Evolutionary conservation across 2,329 filamentous ascomycete genomes (phyloP), one percentile per base, ranked within the genome.

Genomic region (Aspergillus fructus): DNA sequence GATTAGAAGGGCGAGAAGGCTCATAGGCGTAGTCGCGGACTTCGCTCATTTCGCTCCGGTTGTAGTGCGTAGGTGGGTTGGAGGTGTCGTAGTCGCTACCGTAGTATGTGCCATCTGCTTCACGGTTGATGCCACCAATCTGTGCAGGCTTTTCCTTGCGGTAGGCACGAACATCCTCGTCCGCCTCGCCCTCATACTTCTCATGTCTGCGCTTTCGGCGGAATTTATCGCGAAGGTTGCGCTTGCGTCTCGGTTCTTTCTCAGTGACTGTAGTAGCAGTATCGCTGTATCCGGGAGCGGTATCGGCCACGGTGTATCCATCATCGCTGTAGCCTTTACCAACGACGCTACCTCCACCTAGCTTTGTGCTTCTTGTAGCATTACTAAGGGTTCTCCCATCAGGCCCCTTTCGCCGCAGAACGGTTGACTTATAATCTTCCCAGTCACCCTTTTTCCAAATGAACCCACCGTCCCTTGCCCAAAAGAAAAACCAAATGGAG

Each of bases 391-490:
- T 87, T 45, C 89, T 93, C 41, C 93, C 93, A 75, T 97, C 93
- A 5, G 93, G 91, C 0, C 92, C 93, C 68, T 89, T 92, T 53
- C 93, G 89, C 42, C 94, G 85, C 46, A 99, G 77, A 2, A 99
- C 94, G 0, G 93, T 97, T 1, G 89, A 89, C 74, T 97, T 97
- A 85, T 99, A 99, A 70, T 99, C 94, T 5, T 97, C 93, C 93
- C 94, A 99, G 76, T 99, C 94, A 37, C 85, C 82, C 62, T 96
- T 79, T 47, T 84, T 83, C 82, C 92, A 97, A 62, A 89, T 80
- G 79, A 97, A 97, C 13, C 94, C 94, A 60, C 94, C 94, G 67
- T 97, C 96, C 77, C 90, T 93, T 56, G 93, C 93, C 89, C 91
- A 96, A 83, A 96, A 96, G 83, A 99, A 97, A 83, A 99, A 97